A percentile compares a stretch with the other conserved stretches of the same genome.
Conservation (phyloP, 2,329 filamentous ascomycete genomes). For the Cercospora nicotianae region DNA sequence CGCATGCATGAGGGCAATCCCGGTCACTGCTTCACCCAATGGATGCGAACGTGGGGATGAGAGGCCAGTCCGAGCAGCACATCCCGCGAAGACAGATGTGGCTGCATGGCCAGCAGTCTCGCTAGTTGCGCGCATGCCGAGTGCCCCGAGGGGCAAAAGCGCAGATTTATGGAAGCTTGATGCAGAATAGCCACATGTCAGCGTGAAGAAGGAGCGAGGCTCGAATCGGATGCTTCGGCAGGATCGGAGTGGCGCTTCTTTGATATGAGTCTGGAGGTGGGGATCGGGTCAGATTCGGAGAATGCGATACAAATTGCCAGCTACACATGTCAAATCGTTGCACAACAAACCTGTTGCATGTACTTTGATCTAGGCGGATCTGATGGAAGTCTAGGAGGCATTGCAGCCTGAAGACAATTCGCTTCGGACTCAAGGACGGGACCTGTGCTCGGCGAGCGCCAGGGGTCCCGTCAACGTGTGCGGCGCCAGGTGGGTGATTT, state of each 20-base stretch:
- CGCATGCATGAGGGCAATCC: neutral
- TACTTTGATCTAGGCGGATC: neutral
- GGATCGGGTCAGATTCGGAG: neutral
- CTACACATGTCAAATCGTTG: neutral
- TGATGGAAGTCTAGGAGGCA: neutral
- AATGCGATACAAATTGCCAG: neutral
- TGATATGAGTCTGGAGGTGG: neutral
- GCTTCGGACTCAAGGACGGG: neutral
- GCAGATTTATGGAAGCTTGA: neutral
- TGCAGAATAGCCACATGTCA: conserved; percentile 2
- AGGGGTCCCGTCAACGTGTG: neutral
- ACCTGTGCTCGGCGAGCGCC: neutral
- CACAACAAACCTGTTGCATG: neutral
- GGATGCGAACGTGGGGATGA: neutral
- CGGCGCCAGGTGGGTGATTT: neutral
- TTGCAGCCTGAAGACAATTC: neutral
- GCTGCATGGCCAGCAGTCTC: neutral
- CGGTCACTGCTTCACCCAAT: neutral
- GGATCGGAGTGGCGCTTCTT: conserved; percentile 1
- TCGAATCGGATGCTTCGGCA: neutral
- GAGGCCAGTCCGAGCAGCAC: neutral
- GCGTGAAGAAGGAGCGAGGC: neutral
- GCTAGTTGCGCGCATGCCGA: neutral
- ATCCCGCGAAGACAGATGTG: neutral
- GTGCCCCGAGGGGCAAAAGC: neutral